Evolutionary conservation across 2,329 filamentous ascomycete species (phyloP).

Genomic region (Aureobasidium sp.): DNA sequence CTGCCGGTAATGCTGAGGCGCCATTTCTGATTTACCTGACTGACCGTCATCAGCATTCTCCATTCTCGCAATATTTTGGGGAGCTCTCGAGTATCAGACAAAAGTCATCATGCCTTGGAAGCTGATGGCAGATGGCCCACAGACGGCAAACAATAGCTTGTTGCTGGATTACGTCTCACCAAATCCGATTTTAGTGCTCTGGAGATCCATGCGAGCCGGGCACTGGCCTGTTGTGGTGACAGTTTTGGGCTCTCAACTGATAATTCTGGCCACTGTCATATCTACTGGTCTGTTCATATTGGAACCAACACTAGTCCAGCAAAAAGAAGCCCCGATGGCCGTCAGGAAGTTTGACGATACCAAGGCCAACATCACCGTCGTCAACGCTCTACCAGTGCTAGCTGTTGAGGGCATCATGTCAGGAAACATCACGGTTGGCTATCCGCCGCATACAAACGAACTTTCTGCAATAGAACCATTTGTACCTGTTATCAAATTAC

Average conservation of each 20-base stretch:
- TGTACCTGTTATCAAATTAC: too few species aligned
- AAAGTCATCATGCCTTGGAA: background rate
- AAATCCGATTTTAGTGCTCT: background rate
- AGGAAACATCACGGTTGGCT: background rate
- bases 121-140: background rate
- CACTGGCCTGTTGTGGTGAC: background rate
- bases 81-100: background rate
- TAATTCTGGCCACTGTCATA: background rate
- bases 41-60: background rate
- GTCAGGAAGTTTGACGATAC: background rate
- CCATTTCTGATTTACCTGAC: background rate
- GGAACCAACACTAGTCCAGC: background rate
- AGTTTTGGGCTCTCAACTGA: background rate
- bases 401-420: background rate
- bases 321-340: background rate
- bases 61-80: background rate
- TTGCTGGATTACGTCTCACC: background rate
- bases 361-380: background rate
- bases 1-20: background rate
- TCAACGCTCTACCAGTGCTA: background rate
- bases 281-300: background rate
- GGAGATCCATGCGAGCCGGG: background rate
- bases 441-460: background rate
- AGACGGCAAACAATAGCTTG: background rate
- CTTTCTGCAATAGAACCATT: background rate